Evolutionary conservation across 2,329 filamentous ascomycete genomes (phyloP), one percentile per base, ranked within the genome.

Genomic region (Colletotrichum nymphaeae): DNA sequence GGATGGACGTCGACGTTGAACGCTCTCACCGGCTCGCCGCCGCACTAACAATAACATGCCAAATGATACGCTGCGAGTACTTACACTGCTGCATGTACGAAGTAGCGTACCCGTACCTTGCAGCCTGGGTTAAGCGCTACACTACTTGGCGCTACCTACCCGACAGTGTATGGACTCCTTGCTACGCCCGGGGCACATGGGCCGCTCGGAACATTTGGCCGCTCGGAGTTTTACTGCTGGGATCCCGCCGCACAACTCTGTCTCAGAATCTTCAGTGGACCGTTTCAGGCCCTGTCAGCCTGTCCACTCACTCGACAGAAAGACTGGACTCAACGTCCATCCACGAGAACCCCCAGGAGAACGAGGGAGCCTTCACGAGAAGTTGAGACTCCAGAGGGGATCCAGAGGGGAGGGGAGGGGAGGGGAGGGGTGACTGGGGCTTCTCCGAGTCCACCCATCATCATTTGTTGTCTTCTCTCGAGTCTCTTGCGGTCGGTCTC

Each of bases 261-360:
- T 73, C 70, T 73, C 70, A 66, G 70, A 70, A 60, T 53, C 19
- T 30, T 52, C 42, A 26, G 70, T 65, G 56, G 56, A 32, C 26
- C 46, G 70, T 73, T 73, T 73, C 70, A 73, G 70, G 70, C 67
- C 60, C 67, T 64, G 66, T 56, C 60, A 46, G 53, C 52, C 52
- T 46, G 42, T 46, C 65, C 70, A 73, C 53, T 72, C 53, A 42
- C 37, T 42, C 37, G 37, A 42, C 37, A 42, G 37, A 42, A 42
- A 42, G 37, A 19, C 37, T 46, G 42, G 42, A 46, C 37, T 42
- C 37, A 19, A 49, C 37, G 52, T 5, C 37, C 24, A 55, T 53
- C n/a, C 14, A n/a, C 55, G 42, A 53, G 52, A 42, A 8, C 16
- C 37, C 37, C 16, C 16, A 42, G 37, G 5, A 42, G 37, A 42